Evolutionary conservation across 2,329 filamentous ascomycete genomes (phyloP).

Genomic region (Elsinoe arachidis): DNA sequence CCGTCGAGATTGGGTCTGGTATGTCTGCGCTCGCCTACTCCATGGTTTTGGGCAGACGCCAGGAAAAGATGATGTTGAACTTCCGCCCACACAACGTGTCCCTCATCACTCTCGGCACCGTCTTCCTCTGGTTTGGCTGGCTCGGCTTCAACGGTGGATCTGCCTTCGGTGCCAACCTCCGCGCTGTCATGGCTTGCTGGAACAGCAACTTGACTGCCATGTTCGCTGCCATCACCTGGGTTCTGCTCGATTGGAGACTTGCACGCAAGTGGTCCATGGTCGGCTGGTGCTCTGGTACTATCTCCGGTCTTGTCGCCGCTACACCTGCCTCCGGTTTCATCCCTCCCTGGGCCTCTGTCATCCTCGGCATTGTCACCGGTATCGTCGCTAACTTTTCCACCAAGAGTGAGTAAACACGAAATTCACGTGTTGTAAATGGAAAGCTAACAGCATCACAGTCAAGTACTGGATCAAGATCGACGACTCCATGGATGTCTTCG

Average conservation of each 20-base stretch:
- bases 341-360: constrained; percentile 54
- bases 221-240: constrained; percentile 89
- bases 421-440: constrained; percentile 14
- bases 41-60: constrained; percentile 86
- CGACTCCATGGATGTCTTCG: constrained; percentile 84
- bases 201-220: constrained; percentile 91
- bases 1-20: constrained; percentile 94
- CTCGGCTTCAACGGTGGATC: constrained; percentile 91
- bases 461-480: constrained; percentile 72
- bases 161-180: constrained; percentile 59
- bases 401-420: constrained; percentile 58
- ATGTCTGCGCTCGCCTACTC: constrained; percentile 91
- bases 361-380: constrained; percentile 53
- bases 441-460: constrained; percentile 34
- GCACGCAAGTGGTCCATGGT: constrained; percentile 93
- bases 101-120: constrained; percentile 87
- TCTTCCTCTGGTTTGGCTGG: constrained; percentile 98
- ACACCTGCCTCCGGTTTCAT: constrained; percentile 78
- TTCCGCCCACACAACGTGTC: constrained; percentile 99
- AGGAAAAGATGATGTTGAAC: constrained; percentile 99
- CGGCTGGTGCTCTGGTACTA: constrained; percentile 83
- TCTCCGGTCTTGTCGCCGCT: constrained; percentile 79
- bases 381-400: constrained; percentile 75
- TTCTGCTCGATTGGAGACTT: constrained; percentile 87
- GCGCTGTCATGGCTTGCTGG: constrained; percentile 95